Evolutionary conservation across 2,329 filamentous ascomycete species (phyloP), one percentile per base, ranked within the genome.

Genomic region (Elsinoe perseae): DNA sequence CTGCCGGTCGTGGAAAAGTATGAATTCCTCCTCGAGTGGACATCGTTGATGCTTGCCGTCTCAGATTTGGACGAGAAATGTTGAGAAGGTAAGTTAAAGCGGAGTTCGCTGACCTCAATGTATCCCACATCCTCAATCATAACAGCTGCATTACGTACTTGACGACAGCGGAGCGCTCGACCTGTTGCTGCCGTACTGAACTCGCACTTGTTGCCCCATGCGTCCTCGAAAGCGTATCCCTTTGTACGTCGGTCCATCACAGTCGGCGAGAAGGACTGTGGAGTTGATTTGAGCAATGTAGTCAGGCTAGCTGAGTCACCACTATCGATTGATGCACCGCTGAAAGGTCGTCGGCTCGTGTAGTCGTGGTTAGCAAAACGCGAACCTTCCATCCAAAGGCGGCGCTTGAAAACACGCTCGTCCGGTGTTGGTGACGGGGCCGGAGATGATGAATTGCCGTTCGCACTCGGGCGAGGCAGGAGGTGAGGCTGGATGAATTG

Each of bases 131-230:
- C 12, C 28, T n/a, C 6, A 3, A 53, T 67, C 57, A 54, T 18
- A 9, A 56, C 30, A 28, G 32, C 48, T 53, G 30, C 58, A 63
- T 57, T 69, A 62, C n/a, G 21, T 34, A 23, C 14, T 16, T 40
- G 16, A 12, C 63, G 60, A 54, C 68, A 69, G 56, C 65, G 68
- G 18, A 70, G 62, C 28, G 62, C 63, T 53, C 86, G 84, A 2
- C 92, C 91, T 42, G 81, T 85, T 56, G 83, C 78, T 34, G 87
- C 86, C 0, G 90, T 93, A 14, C 81, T 77, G 70, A 97, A 97
- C 59, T 91, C 87, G 72, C 92, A 97, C 40, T 80, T 80, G 14
- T 89, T 87, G 59, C 89, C 84, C 92, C 92, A 97, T 0, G 90
- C 91, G 40, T 87, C 93, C 18, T 77, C 73, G 67, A 96, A 96